Evolutionary conservation across 192 early-diverging fungal genomes (phyloP).

Genomic region (Chytriomyces sp.): DNA sequence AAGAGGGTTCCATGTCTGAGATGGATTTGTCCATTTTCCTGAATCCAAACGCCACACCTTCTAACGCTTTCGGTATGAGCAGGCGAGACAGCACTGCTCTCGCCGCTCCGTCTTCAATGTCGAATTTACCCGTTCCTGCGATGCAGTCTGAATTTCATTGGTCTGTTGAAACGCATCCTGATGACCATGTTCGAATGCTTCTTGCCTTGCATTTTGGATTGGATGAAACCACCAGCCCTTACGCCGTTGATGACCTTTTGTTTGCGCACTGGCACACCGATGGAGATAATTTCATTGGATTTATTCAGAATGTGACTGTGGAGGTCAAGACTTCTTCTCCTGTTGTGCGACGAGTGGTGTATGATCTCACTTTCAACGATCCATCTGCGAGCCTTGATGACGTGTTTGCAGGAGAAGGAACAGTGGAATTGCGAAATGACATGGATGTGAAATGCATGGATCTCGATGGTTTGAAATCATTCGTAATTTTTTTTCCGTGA

Average conservation of each 20-base stretch:
- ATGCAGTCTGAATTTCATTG: constrained; percentile 21
- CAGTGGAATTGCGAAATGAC: constrained; percentile 48
- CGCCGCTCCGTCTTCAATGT: background rate
- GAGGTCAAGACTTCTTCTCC: constrained; percentile 9
- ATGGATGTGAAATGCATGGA: constrained; percentile 46
- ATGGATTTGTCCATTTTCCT: constrained; percentile 23
- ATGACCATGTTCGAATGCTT: constrained; percentile 31
- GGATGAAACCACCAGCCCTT: background rate
- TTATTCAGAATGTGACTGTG: constrained; percentile 34
- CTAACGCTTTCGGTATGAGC: constrained; percentile 26
- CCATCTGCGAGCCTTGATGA: constrained; percentile 46
- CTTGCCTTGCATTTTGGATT: constrained; percentile 27
- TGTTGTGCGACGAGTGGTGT: constrained; percentile 28
- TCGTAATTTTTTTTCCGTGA: background rate
- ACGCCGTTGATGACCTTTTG: constrained; percentile 13
- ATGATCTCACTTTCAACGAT: constrained; percentile 41
- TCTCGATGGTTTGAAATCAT: constrained; percentile 29
- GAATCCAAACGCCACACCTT: constrained; percentile 14
- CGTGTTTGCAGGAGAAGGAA: constrained; percentile 48
- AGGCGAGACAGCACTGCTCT: constrained; percentile 18
- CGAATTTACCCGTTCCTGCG: background rate
- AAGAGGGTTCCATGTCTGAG: constrained; percentile 1
- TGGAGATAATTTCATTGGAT: constrained; percentile 48
- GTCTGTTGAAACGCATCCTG: constrained; percentile 35
- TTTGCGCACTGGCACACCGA: constrained; percentile 54